Evolutionary conservation across 2,329 filamentous ascomycete genomes (phyloP).

Genomic region (Coleophoma cylindrospora): DNA sequence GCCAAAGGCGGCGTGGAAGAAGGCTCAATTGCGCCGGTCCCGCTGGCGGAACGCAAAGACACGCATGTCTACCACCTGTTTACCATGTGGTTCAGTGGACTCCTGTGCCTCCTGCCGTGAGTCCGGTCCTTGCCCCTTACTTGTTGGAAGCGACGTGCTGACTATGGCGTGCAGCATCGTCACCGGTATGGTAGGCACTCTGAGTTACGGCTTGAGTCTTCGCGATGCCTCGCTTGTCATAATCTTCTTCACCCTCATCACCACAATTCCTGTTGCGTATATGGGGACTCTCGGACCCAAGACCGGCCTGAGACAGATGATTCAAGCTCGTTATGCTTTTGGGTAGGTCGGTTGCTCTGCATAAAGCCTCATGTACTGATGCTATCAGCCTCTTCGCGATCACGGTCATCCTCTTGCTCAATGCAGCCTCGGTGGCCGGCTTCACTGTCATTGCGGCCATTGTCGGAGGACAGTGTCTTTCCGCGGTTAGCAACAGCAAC

Average conservation of each 20-base stretch:
- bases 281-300: slow-evolving; percentile 53
- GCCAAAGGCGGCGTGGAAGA: slow-evolving; percentile 37
- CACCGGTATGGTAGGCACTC: slow-evolving; percentile 58
- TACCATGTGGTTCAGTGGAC: slow-evolving; percentile 54
- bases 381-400: slow-evolving; percentile 47
- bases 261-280: slow-evolving; percentile 48
- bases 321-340: slow-evolving; percentile 59
- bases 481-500: slow-evolving; percentile 42
- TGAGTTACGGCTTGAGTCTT: slow-evolving; percentile 47
- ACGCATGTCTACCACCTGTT: slow-evolving; percentile 51
- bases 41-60: slow-evolving; percentile 46
- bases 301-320: slow-evolving; percentile 62
- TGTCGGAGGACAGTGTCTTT: slow-evolving; percentile 53
- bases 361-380: not conserved
- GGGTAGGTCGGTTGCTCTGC: slow-evolving; percentile 32
- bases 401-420: slow-evolving; percentile 54
- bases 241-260: slow-evolving; percentile 56
- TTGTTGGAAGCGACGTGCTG: not conserved
- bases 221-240: slow-evolving; percentile 49
- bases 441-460: slow-evolving; percentile 59
- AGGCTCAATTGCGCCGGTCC: slow-evolving; percentile 52
- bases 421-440: slow-evolving; percentile 57
- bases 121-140: slow-evolving; percentile 32
- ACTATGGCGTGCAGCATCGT: slow-evolving; percentile 39
- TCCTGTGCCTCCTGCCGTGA: slow-evolving; percentile 53